Conservation (phyloP, 2,329 filamentous ascomycete species). For the Teratosphaeria pseudoeucalypti region DNA sequence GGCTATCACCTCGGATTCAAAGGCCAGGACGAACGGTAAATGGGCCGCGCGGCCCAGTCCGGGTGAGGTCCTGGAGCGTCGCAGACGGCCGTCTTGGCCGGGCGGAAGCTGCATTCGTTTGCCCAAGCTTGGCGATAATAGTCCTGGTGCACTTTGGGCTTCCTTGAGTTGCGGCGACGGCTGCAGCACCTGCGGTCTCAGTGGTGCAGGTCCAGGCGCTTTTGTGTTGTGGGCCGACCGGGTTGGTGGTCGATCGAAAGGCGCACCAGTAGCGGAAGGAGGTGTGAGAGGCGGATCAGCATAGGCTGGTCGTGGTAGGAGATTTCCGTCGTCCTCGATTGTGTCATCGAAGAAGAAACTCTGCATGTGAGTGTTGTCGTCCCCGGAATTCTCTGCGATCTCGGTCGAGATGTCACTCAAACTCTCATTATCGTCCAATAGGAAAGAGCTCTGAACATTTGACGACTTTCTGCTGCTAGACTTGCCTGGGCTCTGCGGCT, state of each 20-base stretch:
- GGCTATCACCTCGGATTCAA: conserved; percentile 67
- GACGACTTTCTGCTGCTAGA: conserved; percentile 3
- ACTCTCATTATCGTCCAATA: conserved; percentile 44
- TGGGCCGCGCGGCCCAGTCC: conserved; percentile 33
- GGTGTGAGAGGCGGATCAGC: conserved; percentile 31
- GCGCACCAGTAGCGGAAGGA: conserved; percentile 27
- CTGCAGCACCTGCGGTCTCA: neutral
- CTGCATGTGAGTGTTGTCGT: conserved; percentile 30
- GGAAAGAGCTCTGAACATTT: conserved; percentile 33
- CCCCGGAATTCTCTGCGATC: conserved; percentile 36
- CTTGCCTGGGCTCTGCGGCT: neutral
- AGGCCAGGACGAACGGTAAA: conserved; percentile 69
- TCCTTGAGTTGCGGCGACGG: conserved; percentile 5
- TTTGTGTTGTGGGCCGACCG: neutral
- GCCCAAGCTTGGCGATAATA: conserved; percentile 7
- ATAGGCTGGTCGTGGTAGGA: conserved; percentile 20
- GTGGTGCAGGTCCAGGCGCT: neutral
- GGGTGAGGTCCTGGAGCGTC: conserved; percentile 2
- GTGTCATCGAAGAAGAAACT: conserved; percentile 43
- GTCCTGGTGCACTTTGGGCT: conserved; percentile 8
- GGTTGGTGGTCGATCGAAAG: conserved; percentile 14
- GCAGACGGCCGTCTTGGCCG: conserved; percentile 5
- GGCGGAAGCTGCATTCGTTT: conserved; percentile 1
- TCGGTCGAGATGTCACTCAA: conserved; percentile 47
- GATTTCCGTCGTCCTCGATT: conserved; percentile 28